These are phyloP conservation scores for Cairneyella variabilis DNA, from an alignment of 495 filamentous ascomycete genomes.

Conservation along the genomic window DNA sequence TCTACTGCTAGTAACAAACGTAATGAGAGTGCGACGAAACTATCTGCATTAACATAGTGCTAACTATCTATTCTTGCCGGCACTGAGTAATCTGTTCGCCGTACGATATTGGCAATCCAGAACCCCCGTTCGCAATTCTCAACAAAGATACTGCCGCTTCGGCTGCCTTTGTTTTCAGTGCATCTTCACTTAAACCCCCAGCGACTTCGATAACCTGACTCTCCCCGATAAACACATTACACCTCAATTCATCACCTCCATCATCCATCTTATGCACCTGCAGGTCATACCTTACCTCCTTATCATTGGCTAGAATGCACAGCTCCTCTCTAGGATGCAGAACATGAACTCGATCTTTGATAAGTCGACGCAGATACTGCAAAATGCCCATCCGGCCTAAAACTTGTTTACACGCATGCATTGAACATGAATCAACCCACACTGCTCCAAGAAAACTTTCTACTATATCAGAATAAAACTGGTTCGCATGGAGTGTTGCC, in stretches of 20 bases:
- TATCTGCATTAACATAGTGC: too few relatives aligned
- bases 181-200: constrained; percentile 43
- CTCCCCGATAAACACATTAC: constrained; percentile 47
- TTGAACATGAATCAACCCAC: constrained; percentile 65
- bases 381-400: constrained; percentile 61
- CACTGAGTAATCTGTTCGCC: not conserved
- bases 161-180: constrained; percentile 56
- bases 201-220: constrained; percentile 37
- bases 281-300: constrained; percentile 45
- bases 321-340: constrained; percentile 71
- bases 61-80: too few relatives aligned
- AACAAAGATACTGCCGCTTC: constrained; percentile 34
- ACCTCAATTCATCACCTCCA: constrained; percentile 33
- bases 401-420: constrained; percentile 52
- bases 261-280: not conserved
- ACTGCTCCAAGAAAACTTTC: constrained; percentile 79
- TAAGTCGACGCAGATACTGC: constrained; percentile 53
- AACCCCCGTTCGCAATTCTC: not conserved
- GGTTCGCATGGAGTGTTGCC: constrained; percentile 58
- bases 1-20: too few relatives aligned
- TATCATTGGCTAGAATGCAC: constrained; percentile 46
- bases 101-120: not conserved
- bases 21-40: too few relatives aligned
- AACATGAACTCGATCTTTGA: constrained; percentile 53
- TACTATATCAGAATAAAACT: constrained; percentile 82